Conservation (phyloP, 768 basidiomycete species). For the Pluteus cervinus region DNA sequence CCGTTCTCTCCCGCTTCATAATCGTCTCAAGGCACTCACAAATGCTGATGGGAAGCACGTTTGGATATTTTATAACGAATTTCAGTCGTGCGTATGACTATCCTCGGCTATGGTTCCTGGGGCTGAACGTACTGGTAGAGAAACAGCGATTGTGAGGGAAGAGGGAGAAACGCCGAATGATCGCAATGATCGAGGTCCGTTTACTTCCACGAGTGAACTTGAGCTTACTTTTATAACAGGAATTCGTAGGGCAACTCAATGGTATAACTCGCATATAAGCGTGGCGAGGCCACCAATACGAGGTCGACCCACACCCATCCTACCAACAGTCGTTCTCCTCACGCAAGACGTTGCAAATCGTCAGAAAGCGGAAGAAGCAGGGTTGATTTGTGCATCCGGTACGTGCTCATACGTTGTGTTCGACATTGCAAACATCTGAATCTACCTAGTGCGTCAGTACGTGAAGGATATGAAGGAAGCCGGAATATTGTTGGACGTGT, state of each 20-base stretch:
- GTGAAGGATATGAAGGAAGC: conserved; percentile 68
- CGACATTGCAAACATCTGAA: not conserved
- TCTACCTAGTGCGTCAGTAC: conserved; percentile 62
- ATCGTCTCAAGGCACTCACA: conserved; percentile 80
- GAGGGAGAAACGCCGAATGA: conserved; percentile 87
- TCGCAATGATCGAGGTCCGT: conserved; percentile 83
- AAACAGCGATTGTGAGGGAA: conserved; percentile 74
- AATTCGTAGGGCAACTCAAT: conserved; percentile 80
- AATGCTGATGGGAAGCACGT: conserved; percentile 82
- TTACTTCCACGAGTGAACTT: not conserved
- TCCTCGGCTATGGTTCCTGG: not conserved
- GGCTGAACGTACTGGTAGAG: conserved; percentile 32
- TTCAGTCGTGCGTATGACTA: conserved; percentile 54
- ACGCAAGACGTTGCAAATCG: conserved; percentile 89
- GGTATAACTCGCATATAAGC: conserved; percentile 77
- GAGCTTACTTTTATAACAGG: conserved; percentile 35
- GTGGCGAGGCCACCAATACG: conserved; percentile 46
- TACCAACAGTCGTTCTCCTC: conserved; percentile 70
- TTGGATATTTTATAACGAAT: conserved; percentile 87
- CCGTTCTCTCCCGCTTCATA: conserved; percentile 87
- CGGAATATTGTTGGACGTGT: conserved; percentile 69
- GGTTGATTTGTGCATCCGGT: conserved; percentile 63
- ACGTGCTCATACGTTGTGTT: conserved; percentile 6
- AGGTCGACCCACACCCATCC: conserved; percentile 34
- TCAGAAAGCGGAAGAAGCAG: conserved; percentile 62